Evolutionary conservation across 345 rosid genomes (phyloP).

Genomic region (Gynandropsis gynandra): DNA sequence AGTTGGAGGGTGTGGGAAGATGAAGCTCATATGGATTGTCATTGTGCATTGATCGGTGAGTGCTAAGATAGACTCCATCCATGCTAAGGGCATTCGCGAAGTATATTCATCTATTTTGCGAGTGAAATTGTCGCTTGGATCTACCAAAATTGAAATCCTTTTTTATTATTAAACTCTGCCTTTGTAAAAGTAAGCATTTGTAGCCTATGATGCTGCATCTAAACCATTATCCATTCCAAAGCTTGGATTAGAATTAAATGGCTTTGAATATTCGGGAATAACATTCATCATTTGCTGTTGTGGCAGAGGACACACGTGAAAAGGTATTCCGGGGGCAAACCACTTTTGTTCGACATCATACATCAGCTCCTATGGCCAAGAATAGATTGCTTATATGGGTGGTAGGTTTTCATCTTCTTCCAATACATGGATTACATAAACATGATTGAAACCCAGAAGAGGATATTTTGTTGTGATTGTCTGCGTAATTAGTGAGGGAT

Average conservation of each 20-base stretch:
- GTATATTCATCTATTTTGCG: not conserved
- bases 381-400: conserved; percentile 71
- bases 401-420: conserved; percentile 31
- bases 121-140: too few species aligned
- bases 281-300: conserved; percentile 7
- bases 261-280: not conserved
- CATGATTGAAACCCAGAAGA: too few species aligned
- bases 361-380: conserved; percentile 47
- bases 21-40: conserved; percentile 54
- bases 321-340: conserved; percentile 60
- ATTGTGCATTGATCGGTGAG: conserved; percentile 56
- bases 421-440: not conserved
- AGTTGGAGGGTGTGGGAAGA: conserved; percentile 86
- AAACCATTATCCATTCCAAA: too few species aligned
- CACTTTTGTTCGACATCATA: conserved; percentile 62
- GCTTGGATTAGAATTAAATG: not conserved
- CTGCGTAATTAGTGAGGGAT: too few species aligned
- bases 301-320: conserved; percentile 48
- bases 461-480: too few species aligned
- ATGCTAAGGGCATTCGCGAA: not conserved
- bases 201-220: too few species aligned
- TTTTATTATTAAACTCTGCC: too few species aligned
- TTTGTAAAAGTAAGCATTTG: too few species aligned
- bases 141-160: too few species aligned
- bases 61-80: not conserved